Conservation (phyloP, 495 filamentous ascomycete genomes). For the Symbiotaphrina buchneri region DNA sequence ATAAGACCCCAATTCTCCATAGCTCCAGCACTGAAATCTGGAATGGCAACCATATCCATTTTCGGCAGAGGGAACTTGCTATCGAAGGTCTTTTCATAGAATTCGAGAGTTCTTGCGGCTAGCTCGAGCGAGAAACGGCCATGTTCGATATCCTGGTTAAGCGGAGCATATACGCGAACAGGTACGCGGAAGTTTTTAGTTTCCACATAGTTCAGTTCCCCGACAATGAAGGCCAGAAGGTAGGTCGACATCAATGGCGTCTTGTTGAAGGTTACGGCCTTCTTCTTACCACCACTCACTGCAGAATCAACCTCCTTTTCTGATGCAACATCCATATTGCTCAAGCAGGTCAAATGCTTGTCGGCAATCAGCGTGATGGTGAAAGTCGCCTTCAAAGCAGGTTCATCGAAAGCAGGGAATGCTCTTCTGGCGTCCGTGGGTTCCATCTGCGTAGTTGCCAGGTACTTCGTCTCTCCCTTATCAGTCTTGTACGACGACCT, state of each 20-base stretch:
- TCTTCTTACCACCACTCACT: slow-evolving; percentile 30
- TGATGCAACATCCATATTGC: slow-evolving; percentile 58
- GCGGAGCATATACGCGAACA: slow-evolving; percentile 44
- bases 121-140: slow-evolving; percentile 47
- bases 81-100: slow-evolving; percentile 60
- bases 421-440: slow-evolving; percentile 53
- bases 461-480: slow-evolving; percentile 29
- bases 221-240: slow-evolving; percentile 52
- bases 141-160: slow-evolving; percentile 39
- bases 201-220: slow-evolving; percentile 56
- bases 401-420: slow-evolving; percentile 64
- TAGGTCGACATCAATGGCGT: slow-evolving; percentile 62
- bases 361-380: slow-evolving; percentile 54
- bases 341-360: slow-evolving; percentile 48
- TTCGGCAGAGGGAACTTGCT: slow-evolving; percentile 50
- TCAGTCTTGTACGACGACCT: slow-evolving; percentile 48
- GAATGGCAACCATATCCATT: slow-evolving; percentile 98
- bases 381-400: slow-evolving; percentile 50
- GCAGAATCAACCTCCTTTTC: slow-evolving; percentile 35
- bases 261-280: slow-evolving; percentile 52
- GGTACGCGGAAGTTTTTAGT: slow-evolving; percentile 52
- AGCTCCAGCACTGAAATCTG: slow-evolving; percentile 79
- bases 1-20: slow-evolving; percentile 99
- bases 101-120: slow-evolving; percentile 41
- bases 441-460: slow-evolving; percentile 71